Evolutionary conservation across 371 early-diverging fungal species (phyloP), one percentile per base, ranked within the genome.

Genomic region (Haplosporangium sp.): DNA sequence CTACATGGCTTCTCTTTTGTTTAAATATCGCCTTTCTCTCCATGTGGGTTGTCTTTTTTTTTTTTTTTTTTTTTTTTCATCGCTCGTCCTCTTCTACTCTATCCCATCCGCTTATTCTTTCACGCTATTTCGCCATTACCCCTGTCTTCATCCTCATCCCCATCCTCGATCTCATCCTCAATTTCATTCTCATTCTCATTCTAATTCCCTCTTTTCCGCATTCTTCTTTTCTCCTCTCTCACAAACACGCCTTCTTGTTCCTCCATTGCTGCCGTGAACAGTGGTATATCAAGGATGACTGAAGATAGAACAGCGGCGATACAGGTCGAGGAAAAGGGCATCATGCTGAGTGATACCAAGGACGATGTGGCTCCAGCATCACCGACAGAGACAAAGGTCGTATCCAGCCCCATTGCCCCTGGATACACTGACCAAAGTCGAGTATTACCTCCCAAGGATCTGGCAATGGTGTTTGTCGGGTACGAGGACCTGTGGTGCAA

Each of bases 371-470:
- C 21, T 1, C 4, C 51, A 1, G 14, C 55, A 18, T 13, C 43
- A 1, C 9, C 53, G 18, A 36, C 51, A 37, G 21, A 20, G 16
- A 13, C 11, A 18, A 37, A 42, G 42, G 37, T 47, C 11, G 6
- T 6, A 23, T 10, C 48, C 8, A 36, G 7, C 20, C 48, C 14
- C 14, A n/a, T 55, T 5, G 62, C 62, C 5, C 51, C 41, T 7
- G 72, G 72, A 14, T 74, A 53, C 56, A 68, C 68, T 1, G 74
- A 74, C 42, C 74, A 74, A 48, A 74, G 74, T 36, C 59, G 69
- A 6, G 61, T 64, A 4, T 50, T 74, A 16, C 74, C 74, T 1
- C 68, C 56, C 5, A 74, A 60, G 41, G 69, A 74, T 10, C 61
- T 74, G 23, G 68, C 64, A 13, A 47, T 74, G 0, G 74, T 74